Evolutionary conservation across 2,329 filamentous ascomycete species (phyloP).

Genomic region (Teratosphaeriaceae sp.): DNA sequence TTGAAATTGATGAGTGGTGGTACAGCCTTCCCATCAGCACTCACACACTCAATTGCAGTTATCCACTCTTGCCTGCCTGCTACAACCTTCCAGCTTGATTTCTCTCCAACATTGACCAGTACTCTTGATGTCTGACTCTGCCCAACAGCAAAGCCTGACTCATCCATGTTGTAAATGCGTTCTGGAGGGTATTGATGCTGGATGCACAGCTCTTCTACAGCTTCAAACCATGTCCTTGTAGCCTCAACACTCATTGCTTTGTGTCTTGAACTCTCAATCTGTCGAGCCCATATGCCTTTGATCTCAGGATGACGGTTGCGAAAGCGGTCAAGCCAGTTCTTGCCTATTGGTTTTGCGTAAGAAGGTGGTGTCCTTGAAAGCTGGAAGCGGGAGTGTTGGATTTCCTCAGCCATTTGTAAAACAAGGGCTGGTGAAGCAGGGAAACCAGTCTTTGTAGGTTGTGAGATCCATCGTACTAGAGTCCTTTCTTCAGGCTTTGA

Average conservation of each 20-base stretch:
- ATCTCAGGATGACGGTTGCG: conserved; percentile 4
- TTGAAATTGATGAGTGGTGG: conserved; percentile 6
- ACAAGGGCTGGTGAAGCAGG: conserved; percentile 7
- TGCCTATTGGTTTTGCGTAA: conserved; percentile 2
- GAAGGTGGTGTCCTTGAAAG: not conserved
- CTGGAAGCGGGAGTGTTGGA: conserved; percentile 1
- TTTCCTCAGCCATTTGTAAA: conserved; percentile 9
- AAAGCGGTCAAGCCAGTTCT: conserved; percentile 8
- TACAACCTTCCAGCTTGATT: conserved; percentile 8
- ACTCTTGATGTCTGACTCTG: conserved; percentile 7
- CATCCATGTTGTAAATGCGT: conserved; percentile 1
- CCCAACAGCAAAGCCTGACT: not conserved
- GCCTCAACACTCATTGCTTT: conserved; percentile 5
- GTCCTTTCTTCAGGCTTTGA: conserved; percentile 6
- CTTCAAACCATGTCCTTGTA: conserved; percentile 8
- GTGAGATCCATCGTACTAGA: conserved; percentile 1
- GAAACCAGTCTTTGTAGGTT: conserved; percentile 5
- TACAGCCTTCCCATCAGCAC: conserved; percentile 7
- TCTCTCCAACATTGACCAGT: conserved; percentile 7
- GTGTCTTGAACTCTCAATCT: conserved; percentile 5
- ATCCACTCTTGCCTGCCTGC: conserved; percentile 10
- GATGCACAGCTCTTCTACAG: conserved; percentile 2
- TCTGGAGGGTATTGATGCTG: conserved; percentile 4
- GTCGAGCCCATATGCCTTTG: conserved; percentile 6
- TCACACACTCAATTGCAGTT: conserved; percentile 10